Percentiles rank a stretch among this genome's conserved stretches.
Evolutionary conservation across 768 basidiomycete species (phyloP).

Genomic region (Naganishia vishniacii): DNA sequence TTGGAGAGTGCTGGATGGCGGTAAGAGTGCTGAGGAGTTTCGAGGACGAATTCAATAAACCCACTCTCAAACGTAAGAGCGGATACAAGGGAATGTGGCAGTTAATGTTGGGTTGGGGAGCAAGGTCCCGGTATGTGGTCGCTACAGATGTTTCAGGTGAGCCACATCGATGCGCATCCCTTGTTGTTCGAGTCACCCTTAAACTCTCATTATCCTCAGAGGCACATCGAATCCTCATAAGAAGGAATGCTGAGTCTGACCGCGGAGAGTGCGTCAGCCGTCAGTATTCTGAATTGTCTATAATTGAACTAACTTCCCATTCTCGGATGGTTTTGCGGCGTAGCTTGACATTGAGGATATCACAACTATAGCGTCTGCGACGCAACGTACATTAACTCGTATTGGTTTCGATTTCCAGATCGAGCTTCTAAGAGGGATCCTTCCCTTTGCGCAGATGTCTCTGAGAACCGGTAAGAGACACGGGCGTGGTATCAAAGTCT

Average conservation of each 20-base stretch:
- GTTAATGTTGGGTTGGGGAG: slow-evolving; percentile 30
- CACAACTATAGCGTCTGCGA: too few relatives aligned
- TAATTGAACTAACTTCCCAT: too few relatives aligned
- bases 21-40: background rate
- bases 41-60: background rate
- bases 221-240: slow-evolving; percentile 1
- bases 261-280: slow-evolving; percentile 20
- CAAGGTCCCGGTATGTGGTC: background rate
- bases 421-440: slow-evolving; percentile 31
- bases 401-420: too few relatives aligned
- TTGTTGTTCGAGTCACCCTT: too few relatives aligned
- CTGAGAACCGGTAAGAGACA: slow-evolving; percentile 32
- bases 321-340: too few relatives aligned
- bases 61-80: slow-evolving; percentile 22
- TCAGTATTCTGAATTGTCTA: too few relatives aligned
- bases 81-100: slow-evolving; percentile 33
- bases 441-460: slow-evolving; percentile 37
- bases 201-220: slow-evolving; percentile 29
- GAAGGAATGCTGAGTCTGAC: slow-evolving; percentile 32
- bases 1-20: slow-evolving; percentile 12
- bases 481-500: too few relatives aligned
- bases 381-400: too few relatives aligned
- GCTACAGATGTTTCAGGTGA: slow-evolving; percentile 11
- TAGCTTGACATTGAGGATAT: too few relatives aligned
- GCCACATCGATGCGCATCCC: background rate